These are phyloP conservation scores for Pyracantha coccinea DNA, from an alignment of 331 rosid genomes.

Conservation along the genomic window DNA sequence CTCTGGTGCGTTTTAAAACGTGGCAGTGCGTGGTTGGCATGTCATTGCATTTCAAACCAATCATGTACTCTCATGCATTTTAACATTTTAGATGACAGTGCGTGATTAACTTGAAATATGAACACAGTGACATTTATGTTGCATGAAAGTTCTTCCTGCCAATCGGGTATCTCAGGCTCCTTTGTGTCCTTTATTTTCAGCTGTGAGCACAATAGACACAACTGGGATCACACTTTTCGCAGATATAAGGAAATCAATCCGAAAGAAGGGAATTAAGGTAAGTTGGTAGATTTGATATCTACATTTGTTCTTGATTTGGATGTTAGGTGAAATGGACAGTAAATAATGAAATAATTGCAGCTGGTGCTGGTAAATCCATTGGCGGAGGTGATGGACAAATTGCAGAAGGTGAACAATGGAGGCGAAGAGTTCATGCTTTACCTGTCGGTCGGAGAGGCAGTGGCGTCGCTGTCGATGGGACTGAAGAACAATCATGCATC, in stretches of 20 bases:
- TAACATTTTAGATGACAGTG: not conserved
- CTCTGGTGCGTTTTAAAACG: not conserved
- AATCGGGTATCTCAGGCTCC: not conserved
- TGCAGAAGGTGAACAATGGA: slow-evolving; percentile 39
- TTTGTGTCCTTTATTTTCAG: slow-evolving; percentile 24
- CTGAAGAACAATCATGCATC: slow-evolving; percentile 14
- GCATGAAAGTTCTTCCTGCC: not conserved
- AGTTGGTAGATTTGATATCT: not conserved
- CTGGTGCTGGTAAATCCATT: slow-evolving; percentile 84
- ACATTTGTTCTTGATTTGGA: not conserved
- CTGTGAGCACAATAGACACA: slow-evolving; percentile 80
- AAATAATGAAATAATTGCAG: slow-evolving; percentile 22
- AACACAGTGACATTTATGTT: no score
- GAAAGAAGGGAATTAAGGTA: slow-evolving; percentile 54
- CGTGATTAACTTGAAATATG: not conserved
- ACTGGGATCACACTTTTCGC: slow-evolving; percentile 69
- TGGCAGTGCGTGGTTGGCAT: not conserved
- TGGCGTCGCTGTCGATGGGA: slow-evolving; percentile 44
- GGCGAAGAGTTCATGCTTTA: slow-evolving; percentile 40
- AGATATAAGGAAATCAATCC: slow-evolving; percentile 47
- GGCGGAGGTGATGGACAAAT: slow-evolving; percentile 66
- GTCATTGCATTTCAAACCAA: not conserved
- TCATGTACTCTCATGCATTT: no score
- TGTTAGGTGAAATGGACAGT: not conserved
- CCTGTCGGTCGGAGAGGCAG: slow-evolving; percentile 74